Evolutionary conservation across 345 rosid genomes (phyloP), one percentile per base, ranked within the genome.

Genomic region (Eucalyptus regnans): DNA sequence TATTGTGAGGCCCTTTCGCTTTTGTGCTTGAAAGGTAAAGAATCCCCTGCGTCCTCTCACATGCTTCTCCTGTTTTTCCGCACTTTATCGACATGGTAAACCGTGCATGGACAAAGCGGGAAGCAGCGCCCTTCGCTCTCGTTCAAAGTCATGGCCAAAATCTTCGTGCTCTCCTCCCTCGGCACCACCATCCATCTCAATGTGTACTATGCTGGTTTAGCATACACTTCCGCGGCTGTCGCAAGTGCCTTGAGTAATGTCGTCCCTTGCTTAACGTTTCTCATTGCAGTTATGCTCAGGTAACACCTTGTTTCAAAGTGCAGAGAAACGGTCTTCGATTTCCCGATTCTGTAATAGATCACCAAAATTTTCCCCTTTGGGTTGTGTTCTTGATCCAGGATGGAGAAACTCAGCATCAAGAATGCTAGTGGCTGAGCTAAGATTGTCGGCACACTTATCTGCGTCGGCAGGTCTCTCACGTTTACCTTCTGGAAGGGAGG

Each of bases 401-500:
- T 92, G 94, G 94, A 94, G 91, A 92, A 89, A 18, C 91, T 93
- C 88, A 89, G 91, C 60, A 90, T 92, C 16, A 89, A 15, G 51
- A 90, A 90, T 51, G 64, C 76, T 6, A 86, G 92, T 9, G 91
- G 95, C 33, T 49, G 52, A 90, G 93, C 93, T 5, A 95, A 93
- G 89, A 89, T 92, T 25, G 6, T 90, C 4, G 95, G 94, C 18
- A 89, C 93, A 3, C 17, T 90, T 10, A 71, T 91, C 11, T 92
- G 94, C 90, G 20, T 94, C 8, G 89, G 87, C 22, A 92, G 95
- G 1, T 93, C 95, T 33, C 92, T 94, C 51, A 52, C 90, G 20
- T 94, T 94, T 86, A 93, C 93, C 76, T 92, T 94, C 84, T 94
- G 96, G 93, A 95, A 91, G 89, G 94, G 91, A 79, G 92, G 91